A percentile compares a stretch with the other conserved stretches of the same genome.
phyloP scores from a whole-genome alignment of 106 monocot genomes.

The Chionographis japonica region DNA sequence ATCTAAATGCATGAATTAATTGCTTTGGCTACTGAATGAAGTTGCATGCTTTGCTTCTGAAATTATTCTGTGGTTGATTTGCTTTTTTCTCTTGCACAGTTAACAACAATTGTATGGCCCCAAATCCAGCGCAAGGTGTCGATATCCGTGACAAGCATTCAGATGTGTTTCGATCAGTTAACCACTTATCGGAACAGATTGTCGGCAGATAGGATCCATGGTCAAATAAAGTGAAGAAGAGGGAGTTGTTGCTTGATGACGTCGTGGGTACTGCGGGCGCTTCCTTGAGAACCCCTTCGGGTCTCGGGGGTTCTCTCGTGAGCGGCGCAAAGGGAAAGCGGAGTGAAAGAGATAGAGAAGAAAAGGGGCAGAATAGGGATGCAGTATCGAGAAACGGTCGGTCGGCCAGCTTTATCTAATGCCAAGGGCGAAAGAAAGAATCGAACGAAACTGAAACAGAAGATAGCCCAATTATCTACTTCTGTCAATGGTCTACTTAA shows the following conservation, averaged over 20 bases:
- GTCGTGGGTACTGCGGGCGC: conserved; percentile 23
- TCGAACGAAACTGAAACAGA: conserved; percentile 49
- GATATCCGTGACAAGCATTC: conserved; percentile 7
- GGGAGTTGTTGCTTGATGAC: conserved; percentile 54
- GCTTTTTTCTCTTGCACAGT: conserved; percentile 13
- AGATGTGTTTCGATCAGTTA: conserved; percentile 13
- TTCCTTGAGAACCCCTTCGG: conserved; percentile 22
- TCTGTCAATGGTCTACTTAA: conserved; percentile 16
- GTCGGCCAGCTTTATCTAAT: conserved; percentile 32
- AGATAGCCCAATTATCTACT: conserved; percentile 38
- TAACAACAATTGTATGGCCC: not conserved
- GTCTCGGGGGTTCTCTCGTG: conserved; percentile 29
- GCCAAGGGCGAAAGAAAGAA: conserved; percentile 46
- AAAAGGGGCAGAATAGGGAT: conserved; percentile 36
- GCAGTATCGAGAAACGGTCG: conserved; percentile 13
- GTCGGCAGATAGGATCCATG: conserved; percentile 31
- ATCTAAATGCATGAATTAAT: not conserved
- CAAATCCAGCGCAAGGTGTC: conserved; percentile 8
- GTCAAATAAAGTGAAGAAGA: conserved; percentile 44
- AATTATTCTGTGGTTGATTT: not conserved
- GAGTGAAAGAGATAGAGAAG: conserved; percentile 54
- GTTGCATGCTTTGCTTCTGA: not conserved
- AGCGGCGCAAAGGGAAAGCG: conserved; percentile 56
- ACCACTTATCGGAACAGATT: conserved; percentile 20
- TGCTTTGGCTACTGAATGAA: no score